Percentiles rank a stretch among this genome's conserved stretches.
Evolutionary conservation across 257 asterid species (phyloP).

Genomic region (Solanum infundibuliforme): DNA sequence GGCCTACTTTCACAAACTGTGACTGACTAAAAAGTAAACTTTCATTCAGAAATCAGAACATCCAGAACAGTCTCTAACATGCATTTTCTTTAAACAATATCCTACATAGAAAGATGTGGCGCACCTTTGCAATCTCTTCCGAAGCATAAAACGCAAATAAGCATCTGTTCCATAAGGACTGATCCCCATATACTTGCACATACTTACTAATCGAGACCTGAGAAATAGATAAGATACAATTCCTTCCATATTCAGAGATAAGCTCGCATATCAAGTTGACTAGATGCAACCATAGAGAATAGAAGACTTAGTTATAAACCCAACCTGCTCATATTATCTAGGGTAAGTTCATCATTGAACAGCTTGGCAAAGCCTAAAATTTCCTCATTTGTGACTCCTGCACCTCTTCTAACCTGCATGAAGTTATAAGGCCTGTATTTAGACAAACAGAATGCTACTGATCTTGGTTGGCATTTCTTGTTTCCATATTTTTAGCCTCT

Average conservation of each 20-base stretch:
- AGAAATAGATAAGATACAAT: slow-evolving; percentile 1
- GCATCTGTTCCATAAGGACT: slow-evolving; percentile 78
- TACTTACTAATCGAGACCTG: slow-evolving; percentile 86
- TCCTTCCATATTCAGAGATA: background rate
- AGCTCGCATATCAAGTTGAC: background rate
- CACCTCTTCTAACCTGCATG: slow-evolving; percentile 79
- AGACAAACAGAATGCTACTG: slow-evolving; percentile 1
- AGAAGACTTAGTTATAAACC: slow-evolving; percentile 6
- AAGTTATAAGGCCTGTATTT: slow-evolving; percentile 2
- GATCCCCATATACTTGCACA: slow-evolving; percentile 98
- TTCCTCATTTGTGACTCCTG: slow-evolving; percentile 72
- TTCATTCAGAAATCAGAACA: background rate
- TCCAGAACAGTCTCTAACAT: background rate
- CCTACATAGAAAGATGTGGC: slow-evolving; percentile 11
- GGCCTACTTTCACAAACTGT: background rate
- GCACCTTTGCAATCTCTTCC: slow-evolving; percentile 70
- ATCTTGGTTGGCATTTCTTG: background rate
- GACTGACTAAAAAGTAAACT: background rate
- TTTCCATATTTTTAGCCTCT: background rate
- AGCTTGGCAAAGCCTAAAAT: slow-evolving; percentile 82
- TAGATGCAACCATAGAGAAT: background rate
- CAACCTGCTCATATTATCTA: slow-evolving; percentile 90
- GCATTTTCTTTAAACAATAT: background rate
- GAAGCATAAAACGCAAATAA: slow-evolving; percentile 75
- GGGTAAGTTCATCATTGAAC: slow-evolving; percentile 93